Evolutionary conservation across 345 rosid species (phyloP).

Genomic region (Noccaea caerulescens): DNA sequence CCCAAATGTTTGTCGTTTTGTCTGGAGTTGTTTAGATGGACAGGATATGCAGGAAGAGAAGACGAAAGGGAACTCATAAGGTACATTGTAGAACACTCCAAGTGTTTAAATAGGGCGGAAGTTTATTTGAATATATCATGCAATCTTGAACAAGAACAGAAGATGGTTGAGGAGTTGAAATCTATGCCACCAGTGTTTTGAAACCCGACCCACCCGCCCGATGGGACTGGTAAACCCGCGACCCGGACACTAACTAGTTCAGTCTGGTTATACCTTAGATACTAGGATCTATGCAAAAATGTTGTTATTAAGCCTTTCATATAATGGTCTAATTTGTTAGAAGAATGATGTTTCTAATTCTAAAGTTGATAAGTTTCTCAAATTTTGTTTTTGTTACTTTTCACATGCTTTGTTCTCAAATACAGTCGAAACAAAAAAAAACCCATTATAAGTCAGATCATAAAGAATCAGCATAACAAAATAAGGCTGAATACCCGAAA

Average conservation of each 20-base stretch:
- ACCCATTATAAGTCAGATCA: background rate
- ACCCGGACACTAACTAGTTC: too few relatives aligned
- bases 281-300: too few relatives aligned
- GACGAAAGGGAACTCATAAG: background rate
- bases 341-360: too few relatives aligned
- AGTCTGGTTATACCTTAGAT: too few relatives aligned
- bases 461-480: background rate
- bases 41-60: slow-evolving; percentile 8
- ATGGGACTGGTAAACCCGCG: too few relatives aligned
- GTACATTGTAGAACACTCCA: slow-evolving; percentile 1
- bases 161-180: background rate
- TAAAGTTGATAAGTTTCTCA: too few relatives aligned
- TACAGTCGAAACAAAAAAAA: too few relatives aligned
- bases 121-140: background rate
- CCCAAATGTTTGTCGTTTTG: background rate
- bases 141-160: background rate
- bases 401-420: too few relatives aligned
- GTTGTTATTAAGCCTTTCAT: too few relatives aligned
- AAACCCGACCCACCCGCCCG: too few relatives aligned
- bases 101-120: background rate
- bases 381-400: background rate
- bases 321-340: too few relatives aligned
- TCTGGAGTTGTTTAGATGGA: slow-evolving; percentile 5
- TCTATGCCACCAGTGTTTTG: background rate
- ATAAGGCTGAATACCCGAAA: background rate